phyloP scores from a whole-genome alignment of 2,329 filamentous ascomycete species.

The Talaromyces funiculosus region DNA sequence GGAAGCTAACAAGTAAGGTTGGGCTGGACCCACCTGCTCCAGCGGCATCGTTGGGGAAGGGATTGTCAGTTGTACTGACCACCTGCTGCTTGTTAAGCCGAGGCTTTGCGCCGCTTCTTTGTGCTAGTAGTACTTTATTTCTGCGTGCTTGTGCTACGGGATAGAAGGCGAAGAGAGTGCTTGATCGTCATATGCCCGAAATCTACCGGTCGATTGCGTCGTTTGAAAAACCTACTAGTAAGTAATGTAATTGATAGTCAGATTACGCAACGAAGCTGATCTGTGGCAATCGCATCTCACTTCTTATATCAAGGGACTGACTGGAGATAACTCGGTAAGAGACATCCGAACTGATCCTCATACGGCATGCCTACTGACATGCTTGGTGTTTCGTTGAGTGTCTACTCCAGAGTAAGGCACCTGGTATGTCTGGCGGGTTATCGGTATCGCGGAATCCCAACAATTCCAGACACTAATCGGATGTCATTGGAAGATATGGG shows the following conservation, averaged over 20 bases:
- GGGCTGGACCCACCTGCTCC: constrained; percentile 2
- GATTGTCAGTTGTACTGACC: background rate
- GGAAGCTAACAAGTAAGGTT: background rate
- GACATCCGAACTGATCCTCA: background rate
- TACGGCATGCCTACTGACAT: background rate
- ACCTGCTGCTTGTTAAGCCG: background rate
- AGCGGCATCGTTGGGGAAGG: constrained; percentile 10
- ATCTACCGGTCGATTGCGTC: too few species aligned
- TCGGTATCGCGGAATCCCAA: background rate
- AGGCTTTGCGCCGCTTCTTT: background rate
- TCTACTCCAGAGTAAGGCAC: background rate
- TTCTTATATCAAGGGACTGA: background rate
- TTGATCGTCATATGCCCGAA: background rate
- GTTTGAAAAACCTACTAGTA: too few species aligned
- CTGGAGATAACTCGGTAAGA: background rate
- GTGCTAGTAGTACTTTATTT: background rate
- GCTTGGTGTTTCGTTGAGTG: background rate
- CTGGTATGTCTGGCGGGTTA: background rate
- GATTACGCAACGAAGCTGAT: background rate
- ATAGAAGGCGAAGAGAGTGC: background rate
- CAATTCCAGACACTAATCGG: background rate
- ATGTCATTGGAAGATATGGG: background rate
- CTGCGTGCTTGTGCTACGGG: background rate
- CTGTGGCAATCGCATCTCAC: background rate
- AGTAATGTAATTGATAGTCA: too few species aligned